Percentiles rank a stretch among this genome's conserved stretches.
Conservation (phyloP, 1,284 basidiomycete species). For the Leucoagaricus sp. region DNA sequence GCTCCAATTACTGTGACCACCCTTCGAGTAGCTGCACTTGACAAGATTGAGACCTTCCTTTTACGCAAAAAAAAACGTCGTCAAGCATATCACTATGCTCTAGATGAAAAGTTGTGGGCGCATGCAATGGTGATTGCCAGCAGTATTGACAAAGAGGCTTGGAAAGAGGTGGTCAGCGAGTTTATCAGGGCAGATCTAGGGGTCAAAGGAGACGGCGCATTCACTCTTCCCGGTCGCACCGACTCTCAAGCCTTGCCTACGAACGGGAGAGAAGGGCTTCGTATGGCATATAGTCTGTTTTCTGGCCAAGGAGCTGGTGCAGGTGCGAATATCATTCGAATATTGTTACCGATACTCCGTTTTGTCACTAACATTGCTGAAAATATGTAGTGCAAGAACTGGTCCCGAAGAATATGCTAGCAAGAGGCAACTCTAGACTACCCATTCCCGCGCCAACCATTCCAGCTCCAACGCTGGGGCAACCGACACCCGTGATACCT, state of each 20-base stretch:
- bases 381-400: conserved; percentile 76
- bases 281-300: conserved; percentile 85
- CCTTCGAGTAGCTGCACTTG: conserved; percentile 63
- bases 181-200: conserved; percentile 85
- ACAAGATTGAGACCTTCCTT: conserved; percentile 79
- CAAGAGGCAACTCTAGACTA: conserved; percentile 37
- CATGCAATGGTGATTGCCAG: conserved; percentile 97
- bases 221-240: conserved; percentile 13
- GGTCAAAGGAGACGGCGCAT: conserved; percentile 31
- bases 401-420: conserved; percentile 58
- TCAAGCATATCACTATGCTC: conserved; percentile 87
- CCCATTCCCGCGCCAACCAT: conserved; percentile 30
- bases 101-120: conserved; percentile 89
- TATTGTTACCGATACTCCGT: conserved; percentile 3
- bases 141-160: conserved; percentile 90
- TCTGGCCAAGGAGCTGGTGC: conserved; percentile 81
- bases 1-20: conserved; percentile 48
- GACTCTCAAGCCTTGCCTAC: conserved; percentile 20
- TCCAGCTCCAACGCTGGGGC: conserved; percentile 29
- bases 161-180: conserved; percentile 88
- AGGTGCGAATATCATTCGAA: conserved; percentile 45
- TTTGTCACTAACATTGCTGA: conserved; percentile 1
- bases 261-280: conserved; percentile 64
- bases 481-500: conserved; percentile 65
- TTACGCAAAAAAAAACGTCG: conserved; percentile 86